Percentiles rank a stretch among this genome's conserved stretches.
Conservation (phyloP, 75 land plant genomes). For the Pinus tabuliformis region DNA sequence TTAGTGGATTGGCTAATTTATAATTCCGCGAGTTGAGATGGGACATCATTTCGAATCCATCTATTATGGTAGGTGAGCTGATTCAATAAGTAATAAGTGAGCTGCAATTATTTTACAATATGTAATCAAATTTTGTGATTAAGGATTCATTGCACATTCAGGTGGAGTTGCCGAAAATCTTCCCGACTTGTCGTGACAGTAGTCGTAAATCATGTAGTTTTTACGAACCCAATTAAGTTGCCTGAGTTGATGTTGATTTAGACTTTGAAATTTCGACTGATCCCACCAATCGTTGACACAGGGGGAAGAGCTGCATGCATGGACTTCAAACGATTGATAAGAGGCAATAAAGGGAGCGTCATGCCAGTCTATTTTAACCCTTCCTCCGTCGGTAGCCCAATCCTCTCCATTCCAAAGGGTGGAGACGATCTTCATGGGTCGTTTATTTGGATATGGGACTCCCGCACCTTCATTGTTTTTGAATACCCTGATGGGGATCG, state of each 20-base stretch:
- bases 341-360: slow-evolving; percentile 56
- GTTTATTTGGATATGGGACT: slow-evolving; percentile 33
- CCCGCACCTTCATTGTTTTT: slow-evolving; percentile 44
- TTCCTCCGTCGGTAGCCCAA: slow-evolving; percentile 79
- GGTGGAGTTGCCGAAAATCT: slow-evolving; percentile 14
- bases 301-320: slow-evolving; percentile 25
- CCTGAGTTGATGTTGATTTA: slow-evolving; percentile 4
- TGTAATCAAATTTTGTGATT: too few species aligned
- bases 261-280: slow-evolving; percentile 3
- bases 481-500: slow-evolving; percentile 57
- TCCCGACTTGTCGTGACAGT: slow-evolving; percentile 18
- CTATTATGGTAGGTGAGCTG: too few species aligned
- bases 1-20: too few species aligned
- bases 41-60: too few species aligned
- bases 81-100: too few species aligned
- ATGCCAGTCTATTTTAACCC: slow-evolving; percentile 44
- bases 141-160: not conserved
- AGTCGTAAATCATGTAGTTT: slow-evolving; percentile 22
- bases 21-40: too few species aligned
- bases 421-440: slow-evolving; percentile 40
- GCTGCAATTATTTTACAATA: too few species aligned
- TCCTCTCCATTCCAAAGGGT: slow-evolving; percentile 65
- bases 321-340: slow-evolving; percentile 28
- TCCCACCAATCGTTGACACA: slow-evolving; percentile 2
- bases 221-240: slow-evolving; percentile 15